A percentile compares a stretch with the other conserved stretches of the same genome.
These are phyloP conservation scores for Peronospora tabacina DNA, from an alignment of 352 stramenopile species.

Conservation along the genomic window DNA sequence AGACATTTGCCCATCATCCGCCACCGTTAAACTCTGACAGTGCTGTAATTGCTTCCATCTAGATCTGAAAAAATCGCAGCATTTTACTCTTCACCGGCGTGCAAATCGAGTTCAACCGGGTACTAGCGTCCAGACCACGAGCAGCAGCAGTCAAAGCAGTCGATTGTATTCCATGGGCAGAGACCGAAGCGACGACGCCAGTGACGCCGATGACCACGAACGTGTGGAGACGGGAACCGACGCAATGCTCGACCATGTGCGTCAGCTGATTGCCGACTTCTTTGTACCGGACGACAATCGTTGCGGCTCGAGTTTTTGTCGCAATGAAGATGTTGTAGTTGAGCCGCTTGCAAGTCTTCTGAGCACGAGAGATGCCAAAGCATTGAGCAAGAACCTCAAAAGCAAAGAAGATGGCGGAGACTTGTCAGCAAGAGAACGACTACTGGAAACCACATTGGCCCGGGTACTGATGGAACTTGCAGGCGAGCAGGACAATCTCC, in stretches of 20 bases:
- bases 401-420: slow-evolving; percentile 12
- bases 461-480: slow-evolving; percentile 38
- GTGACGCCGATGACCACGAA: slow-evolving; percentile 4
- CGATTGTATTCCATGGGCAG: slow-evolving; percentile 3
- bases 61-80: neutral
- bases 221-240: slow-evolving; percentile 2
- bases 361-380: slow-evolving; percentile 1
- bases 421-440: slow-evolving; percentile 12
- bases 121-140: slow-evolving; percentile 12
- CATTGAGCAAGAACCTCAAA: slow-evolving; percentile 20
- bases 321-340: neutral
- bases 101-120: slow-evolving; percentile 18
- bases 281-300: slow-evolving; percentile 17
- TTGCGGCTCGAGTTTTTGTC: neutral
- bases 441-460: slow-evolving; percentile 33
- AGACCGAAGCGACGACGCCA: slow-evolving; percentile 7
- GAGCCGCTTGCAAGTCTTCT: neutral
- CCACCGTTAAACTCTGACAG: neutral
- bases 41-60: neutral
- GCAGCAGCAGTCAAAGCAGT: slow-evolving; percentile 11
- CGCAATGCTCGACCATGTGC: slow-evolving; percentile 26
- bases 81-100: slow-evolving; percentile 5
- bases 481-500: slow-evolving; percentile 35
- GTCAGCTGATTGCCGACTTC: slow-evolving; percentile 29
- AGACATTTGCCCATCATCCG: slow-evolving; percentile 5